Conservation (phyloP, 208 protist species). For the Tritrichomonas musculus region DNA sequence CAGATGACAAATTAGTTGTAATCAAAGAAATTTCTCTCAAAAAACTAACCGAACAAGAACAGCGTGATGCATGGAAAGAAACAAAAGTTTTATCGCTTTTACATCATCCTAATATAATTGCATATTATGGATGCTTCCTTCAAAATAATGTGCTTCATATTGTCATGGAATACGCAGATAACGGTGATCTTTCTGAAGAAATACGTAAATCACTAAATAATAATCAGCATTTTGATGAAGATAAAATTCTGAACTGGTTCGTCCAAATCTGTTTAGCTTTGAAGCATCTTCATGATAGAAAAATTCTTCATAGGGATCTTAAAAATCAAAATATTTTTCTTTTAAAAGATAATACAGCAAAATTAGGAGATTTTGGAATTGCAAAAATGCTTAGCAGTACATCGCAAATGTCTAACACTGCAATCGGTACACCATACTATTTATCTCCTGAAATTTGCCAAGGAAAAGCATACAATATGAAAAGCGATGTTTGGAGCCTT, state of each 20-base stretch:
- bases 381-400: background rate
- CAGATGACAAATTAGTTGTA: background rate
- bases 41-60: background rate
- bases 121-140: background rate
- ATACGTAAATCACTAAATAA: background rate
- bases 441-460: conserved; percentile 39
- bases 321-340: conserved; percentile 36
- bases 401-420: background rate
- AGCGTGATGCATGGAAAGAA: background rate
- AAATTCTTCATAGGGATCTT: conserved; percentile 60
- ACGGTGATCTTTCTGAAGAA: background rate
- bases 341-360: background rate
- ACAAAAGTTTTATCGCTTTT: background rate
- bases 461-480: conserved; percentile 15
- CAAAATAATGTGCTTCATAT: background rate
- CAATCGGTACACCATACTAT: conserved; percentile 28
- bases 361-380: conserved; percentile 34
- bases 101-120: background rate
- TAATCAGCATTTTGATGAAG: background rate
- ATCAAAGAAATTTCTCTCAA: background rate
- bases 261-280: conserved; percentile 54
- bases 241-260: conserved; percentile 50
- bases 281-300: conserved; percentile 55
- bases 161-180: background rate
- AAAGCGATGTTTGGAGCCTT: conserved; percentile 33